These are phyloP conservation scores for Clonostachys rosea DNA, from an alignment of 2,329 filamentous ascomycete species.

Conservation along the genomic window DNA sequence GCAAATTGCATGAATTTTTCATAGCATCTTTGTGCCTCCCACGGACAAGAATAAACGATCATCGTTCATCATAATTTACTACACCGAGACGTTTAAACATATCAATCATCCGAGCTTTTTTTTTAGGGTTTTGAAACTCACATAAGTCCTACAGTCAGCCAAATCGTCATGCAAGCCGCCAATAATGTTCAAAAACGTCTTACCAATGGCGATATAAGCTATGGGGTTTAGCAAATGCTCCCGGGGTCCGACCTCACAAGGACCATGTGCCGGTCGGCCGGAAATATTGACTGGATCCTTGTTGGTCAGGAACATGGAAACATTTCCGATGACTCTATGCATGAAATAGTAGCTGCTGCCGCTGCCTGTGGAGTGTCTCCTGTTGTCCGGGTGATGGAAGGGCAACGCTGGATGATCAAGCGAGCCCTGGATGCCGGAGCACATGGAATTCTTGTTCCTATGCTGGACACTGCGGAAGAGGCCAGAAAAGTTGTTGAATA, in stretches of 20 bases:
- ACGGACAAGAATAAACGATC: too few relatives aligned
- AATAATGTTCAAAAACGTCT: too few relatives aligned
- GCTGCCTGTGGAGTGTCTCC: slow-evolving; percentile 36
- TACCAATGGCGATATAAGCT: slow-evolving; percentile 3
- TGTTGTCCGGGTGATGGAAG: slow-evolving; percentile 47
- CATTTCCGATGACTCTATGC: slow-evolving; percentile 43
- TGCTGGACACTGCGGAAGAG: slow-evolving; percentile 35
- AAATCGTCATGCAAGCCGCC: too few relatives aligned
- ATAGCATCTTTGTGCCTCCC: too few relatives aligned
- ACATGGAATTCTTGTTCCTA: slow-evolving; percentile 40
- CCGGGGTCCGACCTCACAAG: slow-evolving; percentile 56
- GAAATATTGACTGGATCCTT: slow-evolving; percentile 57
- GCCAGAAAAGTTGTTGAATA: slow-evolving; percentile 37
- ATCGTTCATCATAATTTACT: too few relatives aligned
- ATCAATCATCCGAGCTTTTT: too few relatives aligned
- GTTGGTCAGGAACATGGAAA: slow-evolving; percentile 52
- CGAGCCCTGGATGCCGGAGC: slow-evolving; percentile 39
- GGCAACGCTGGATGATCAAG: slow-evolving; percentile 40
- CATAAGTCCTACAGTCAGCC: too few relatives aligned
- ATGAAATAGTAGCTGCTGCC: slow-evolving; percentile 48
- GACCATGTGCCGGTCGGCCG: slow-evolving; percentile 51
- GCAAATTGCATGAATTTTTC: too few relatives aligned
- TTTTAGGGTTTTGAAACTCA: too few relatives aligned
- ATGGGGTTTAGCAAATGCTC: slow-evolving; percentile 61
- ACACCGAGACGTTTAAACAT: too few relatives aligned